Base-by-base conservation (phyloP, 1,139 yeast species). In the Nematodospora anomalae region DNA sequence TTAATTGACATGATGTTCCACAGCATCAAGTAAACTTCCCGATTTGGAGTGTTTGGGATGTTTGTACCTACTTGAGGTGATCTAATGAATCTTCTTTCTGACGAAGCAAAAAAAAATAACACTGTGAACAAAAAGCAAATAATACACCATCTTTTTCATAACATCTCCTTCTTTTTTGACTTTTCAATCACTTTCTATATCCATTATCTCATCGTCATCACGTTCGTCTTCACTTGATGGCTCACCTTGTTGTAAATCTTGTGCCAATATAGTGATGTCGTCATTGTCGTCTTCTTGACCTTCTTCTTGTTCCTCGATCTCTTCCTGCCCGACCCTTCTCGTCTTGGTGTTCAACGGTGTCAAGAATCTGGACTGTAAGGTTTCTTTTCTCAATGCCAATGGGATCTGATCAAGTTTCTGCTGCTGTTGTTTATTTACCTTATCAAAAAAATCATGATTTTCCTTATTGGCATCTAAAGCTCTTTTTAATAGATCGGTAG, bases 401-500 rank as follows among this genome's bases (percentile, higher is more conserved):
- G 21, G 21, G 6, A 18, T 8, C 8, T 18, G 21, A 18, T 6
- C 21, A 6, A 18, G 10, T 6, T 27, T 4, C 12, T 23, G 25
- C 12, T 23, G 25, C 12, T 23, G 25, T 9, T 23, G 25, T 9
- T n/a, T 14, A 30, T 47, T 50, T 24, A 51, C 49, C 6, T 27
- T 35, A 9, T 45, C 45, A 40, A 70, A 50, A 33, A 69, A 64
- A 21, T 45, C 46, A 30, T 56, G 42, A 45, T 52, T 45, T 41
- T 56, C 46, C 25, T 73, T 62, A 52, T 84, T 85, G 33, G 79
- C 75, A 40, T 84, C 94, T 33, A 90, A 64, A 0, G 97, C 97
- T 45, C 95, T 74, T 44, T 78, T 79, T 40, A 92, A 67, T 34
- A 92, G 60, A 52, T 92, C 97, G 4, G 79, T 70, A 0, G 97